Base-by-base conservation (phyloP, 2,329 filamentous ascomycete genomes). In the Colletotrichum lini region DNA sequence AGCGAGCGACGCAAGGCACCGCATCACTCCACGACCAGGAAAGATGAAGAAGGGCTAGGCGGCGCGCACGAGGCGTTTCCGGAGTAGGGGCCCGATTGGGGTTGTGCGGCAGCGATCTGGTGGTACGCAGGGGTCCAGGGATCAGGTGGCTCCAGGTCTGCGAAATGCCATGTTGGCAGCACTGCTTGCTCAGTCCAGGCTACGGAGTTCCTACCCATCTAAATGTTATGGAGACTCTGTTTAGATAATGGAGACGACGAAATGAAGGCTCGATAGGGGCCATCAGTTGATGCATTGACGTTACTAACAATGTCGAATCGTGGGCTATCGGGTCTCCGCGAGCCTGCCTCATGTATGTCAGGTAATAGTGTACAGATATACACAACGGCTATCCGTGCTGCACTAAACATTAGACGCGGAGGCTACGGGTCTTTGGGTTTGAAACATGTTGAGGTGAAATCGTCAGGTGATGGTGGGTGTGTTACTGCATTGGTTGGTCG, bases 41-140 rank as follows among this genome's bases (percentile, higher is more conserved):
- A 40, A 21, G 44, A 30, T 38, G 30, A 23, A 61, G 58, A 62
- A 61, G 57, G 52, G 30, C 30, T 9, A 35, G 30, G 63, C 23
- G 23, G 23, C 21, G 12, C 26, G 23, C 50, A 52, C 50, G 45
- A 67, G 68, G 65, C 65, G 65, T 53, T 71, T 63, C 58, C 64
- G 68, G 64, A 60, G 38, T 58, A 44, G 44, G 53, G 45, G 52
- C 68, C 58, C 57, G 50, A 68, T 68, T 63, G 65, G 68, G 58
- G 38, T 49, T 15, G 38, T 54, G 23, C 53, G 40, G 58, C 45
- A 67, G 52, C 68, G 65, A 71, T 71, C 57, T 68, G 52, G 53
- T 71, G 26, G 63, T 26, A 58, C 30, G 68, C 68, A 68, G 40
- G 59, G 68, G 65, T 62, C 58, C 65, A 15, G n/a, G n/a, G n/a